Evolutionary conservation across 495 filamentous ascomycete genomes (phyloP).

Genomic region (Daldinia vernicosa): DNA sequence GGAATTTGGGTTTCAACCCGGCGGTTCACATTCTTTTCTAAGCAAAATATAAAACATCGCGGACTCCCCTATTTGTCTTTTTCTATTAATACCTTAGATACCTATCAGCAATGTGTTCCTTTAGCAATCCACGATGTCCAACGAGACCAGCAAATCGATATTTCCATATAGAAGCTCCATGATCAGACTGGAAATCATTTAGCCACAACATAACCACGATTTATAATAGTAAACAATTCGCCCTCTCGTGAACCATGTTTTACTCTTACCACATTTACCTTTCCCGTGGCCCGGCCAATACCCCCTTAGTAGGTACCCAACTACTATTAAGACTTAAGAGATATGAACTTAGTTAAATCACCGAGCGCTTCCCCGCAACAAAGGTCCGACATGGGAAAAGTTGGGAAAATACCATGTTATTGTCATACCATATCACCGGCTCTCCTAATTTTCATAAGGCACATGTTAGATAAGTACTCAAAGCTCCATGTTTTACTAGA

Average conservation of each 20-base stretch:
- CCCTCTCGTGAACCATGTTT: not conserved
- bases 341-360: slow-evolving; percentile 9
- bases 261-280: slow-evolving; percentile 29
- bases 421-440: slow-evolving; percentile 26
- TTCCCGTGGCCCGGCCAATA: slow-evolving; percentile 11
- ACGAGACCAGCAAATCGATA: not conserved
- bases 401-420: slow-evolving; percentile 20
- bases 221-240: not conserved
- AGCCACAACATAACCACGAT: not conserved
- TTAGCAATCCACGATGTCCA: not conserved
- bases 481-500: not conserved
- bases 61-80: not conserved
- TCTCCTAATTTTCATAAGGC: not conserved
- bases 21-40: slow-evolving; percentile 6
- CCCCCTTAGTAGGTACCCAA: not conserved
- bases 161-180: not conserved
- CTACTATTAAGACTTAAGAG: not conserved
- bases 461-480: slow-evolving; percentile 2
- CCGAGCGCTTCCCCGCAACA: slow-evolving; percentile 24
- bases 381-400: slow-evolving; percentile 22
- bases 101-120: not conserved
- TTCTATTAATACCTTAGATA: not conserved
- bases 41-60: not conserved
- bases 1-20: slow-evolving; percentile 2
- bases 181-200: no score